Base-by-base conservation (phyloP, 129 eudicot species). In the Chrysanthemum lavandulifolium region DNA sequence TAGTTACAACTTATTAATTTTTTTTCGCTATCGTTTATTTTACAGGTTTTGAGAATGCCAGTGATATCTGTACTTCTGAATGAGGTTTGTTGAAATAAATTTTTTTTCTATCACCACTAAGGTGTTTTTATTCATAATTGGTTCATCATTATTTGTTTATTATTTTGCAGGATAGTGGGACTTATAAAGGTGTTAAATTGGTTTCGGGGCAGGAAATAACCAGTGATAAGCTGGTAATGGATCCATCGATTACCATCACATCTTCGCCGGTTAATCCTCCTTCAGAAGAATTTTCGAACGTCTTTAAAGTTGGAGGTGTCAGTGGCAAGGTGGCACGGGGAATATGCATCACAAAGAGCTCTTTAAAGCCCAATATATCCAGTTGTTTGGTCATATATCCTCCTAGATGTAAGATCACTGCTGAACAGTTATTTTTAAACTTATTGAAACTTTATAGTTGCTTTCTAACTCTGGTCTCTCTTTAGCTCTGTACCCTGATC, bases 21-120 rank as follows among this genome's bases (percentile, higher is more conserved):
- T 14, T n/a, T n/a, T 18, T 75, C 40, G 16, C 55, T 59, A 21
- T 48, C 51, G 6, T 43, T 63, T 68, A 43, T 29, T 43, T 36
- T 79, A 59, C 89, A 94, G 99, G 99, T 90, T 73, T 74, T 94
- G 68, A 82, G 99, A 47, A 94, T 94, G 97, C 91, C 93, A 14
- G 86, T 88, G 33, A 56, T 53, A 66, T 77, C 96, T 54, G 16
- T 94, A 36, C 88, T 90, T 76, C 60, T 82, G 62, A 85, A 93
- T 56, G 83, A 87, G 97, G 98, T 93, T 68, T 19, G 73, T 57
- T 57, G 12, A 14, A 60, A 16, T 40, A 6, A 40, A 7, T 40
- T 36, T 1, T 40, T 40, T 40, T 5, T 40, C 47, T 40, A 40
- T 7, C 47, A 7, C 10, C 47, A 40, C 47, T 40, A 40, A 7